Evolutionary conservation across 305 asterid genomes (phyloP), one percentile per base, ranked within the genome.

Genomic region (Fraxinus xanthoxyloides): DNA sequence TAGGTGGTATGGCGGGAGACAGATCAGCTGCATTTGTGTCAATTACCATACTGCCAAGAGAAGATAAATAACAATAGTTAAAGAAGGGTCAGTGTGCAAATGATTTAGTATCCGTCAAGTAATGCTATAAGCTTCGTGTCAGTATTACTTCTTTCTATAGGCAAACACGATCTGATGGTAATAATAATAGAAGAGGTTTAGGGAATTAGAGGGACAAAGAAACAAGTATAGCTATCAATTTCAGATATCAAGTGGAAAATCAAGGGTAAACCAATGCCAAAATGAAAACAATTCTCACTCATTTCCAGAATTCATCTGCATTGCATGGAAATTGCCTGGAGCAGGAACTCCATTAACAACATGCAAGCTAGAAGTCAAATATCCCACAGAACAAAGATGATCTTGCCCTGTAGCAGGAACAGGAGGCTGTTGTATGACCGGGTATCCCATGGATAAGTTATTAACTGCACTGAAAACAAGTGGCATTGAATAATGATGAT

Each of bases 371-470:
- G 97, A 78, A 48, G 91, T 81, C 31, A 92, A 89, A 81, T 89
- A 92, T 76, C 89, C 94, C 97, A 95, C 89, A 3, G 92, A 88
- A 87, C 92, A 95, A 15, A 93, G 77, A 81, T 94, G 97, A 86
- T 95, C 97, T 83, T 93, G 98, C 34, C 97, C 98, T 28, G 97
- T 78, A 77, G 91, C 92, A 17, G 93, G 85, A 82, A 91, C 78
- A 7, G 90, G 91, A 82, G 93, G 97, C 83, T 89, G 99, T n/a
- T 86, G 98, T 78, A 94, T 85, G 85, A 94, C 89, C 69, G 99
- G 99, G 87, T 93, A 95, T 85, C 99, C 99, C 92, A 94, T 89
- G 10, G 98, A 97, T 85, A 95, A 89, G 88, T 92, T 95, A 93
- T 91, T 92, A 90, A 89, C 99, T 95, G 98, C 97, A 91, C 94